Conservation (phyloP, 768 basidiomycete species). For the Agrocybe chaxingu region DNA sequence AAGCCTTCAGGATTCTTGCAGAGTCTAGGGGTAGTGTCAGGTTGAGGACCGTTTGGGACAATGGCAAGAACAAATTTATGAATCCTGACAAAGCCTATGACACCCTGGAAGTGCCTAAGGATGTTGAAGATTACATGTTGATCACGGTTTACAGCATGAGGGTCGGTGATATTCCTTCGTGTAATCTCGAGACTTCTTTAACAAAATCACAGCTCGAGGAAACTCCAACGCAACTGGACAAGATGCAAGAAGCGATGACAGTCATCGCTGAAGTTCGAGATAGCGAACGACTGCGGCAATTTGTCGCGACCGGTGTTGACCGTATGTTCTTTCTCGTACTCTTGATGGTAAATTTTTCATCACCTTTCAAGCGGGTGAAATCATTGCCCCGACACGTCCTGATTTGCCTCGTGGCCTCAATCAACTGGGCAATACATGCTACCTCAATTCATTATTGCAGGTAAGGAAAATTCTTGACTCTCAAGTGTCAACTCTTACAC, state of each 20-base stretch:
- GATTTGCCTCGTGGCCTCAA: constrained; percentile 85
- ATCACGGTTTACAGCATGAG: constrained; percentile 69
- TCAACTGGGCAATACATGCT: constrained; percentile 88
- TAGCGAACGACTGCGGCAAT: constrained; percentile 67
- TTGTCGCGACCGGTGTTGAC: constrained; percentile 64
- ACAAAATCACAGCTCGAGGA: constrained; percentile 57
- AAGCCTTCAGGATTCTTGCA: constrained; percentile 67
- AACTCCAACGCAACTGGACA: constrained; percentile 60
- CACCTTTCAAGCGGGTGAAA: constrained; percentile 56
- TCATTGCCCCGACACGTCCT: constrained; percentile 43
- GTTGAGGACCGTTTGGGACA: constrained; percentile 50
- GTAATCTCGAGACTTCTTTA: background rate
- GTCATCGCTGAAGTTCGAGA: constrained; percentile 75
- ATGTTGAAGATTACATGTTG: constrained; percentile 77
- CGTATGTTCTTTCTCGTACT: constrained; percentile 49
- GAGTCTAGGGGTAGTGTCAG: constrained; percentile 53
- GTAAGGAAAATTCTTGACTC: constrained; percentile 27
- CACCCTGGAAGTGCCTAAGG: constrained; percentile 64
- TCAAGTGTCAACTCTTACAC: background rate
- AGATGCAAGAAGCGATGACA: constrained; percentile 67
- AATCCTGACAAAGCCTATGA: constrained; percentile 69
- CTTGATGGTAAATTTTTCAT: background rate
- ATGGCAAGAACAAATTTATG: constrained; percentile 55
- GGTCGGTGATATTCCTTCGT: constrained; percentile 35
- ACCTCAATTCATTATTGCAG: constrained; percentile 77